phyloP scores from a whole-genome alignment of 176 grass and related monocot genomes.

The Areca catechu region DNA sequence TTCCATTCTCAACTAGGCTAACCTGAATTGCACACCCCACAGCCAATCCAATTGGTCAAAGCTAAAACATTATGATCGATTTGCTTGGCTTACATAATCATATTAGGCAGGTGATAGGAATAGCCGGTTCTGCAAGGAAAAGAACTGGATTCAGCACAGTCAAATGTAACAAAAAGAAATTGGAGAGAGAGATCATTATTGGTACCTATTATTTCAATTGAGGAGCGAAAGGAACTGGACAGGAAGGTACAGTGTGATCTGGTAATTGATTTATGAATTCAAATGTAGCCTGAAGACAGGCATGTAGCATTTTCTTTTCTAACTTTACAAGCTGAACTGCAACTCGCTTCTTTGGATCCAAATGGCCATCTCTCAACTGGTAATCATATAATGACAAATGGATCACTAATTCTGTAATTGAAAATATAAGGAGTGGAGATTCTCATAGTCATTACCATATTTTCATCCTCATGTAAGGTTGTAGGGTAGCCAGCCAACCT shows the following conservation, averaged over 20 bases:
- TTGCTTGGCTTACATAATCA: background rate
- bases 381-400: constrained; percentile 2
- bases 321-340: constrained; percentile 73
- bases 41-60: background rate
- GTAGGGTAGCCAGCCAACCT: constrained; percentile 78
- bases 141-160: background rate
- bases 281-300: constrained; percentile 56
- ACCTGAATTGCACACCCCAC: background rate
- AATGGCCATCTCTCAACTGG: constrained; percentile 61
- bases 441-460: constrained; percentile 48
- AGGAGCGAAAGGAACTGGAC: constrained; percentile 74
- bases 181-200: background rate
- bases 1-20: too few species aligned
- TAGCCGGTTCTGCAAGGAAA: constrained; percentile 2
- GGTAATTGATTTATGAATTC: constrained; percentile 74
- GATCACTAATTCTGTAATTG: constrained; percentile 17
- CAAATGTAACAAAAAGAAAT: background rate
- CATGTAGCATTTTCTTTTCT: constrained; percentile 95
- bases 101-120: background rate
- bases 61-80: background rate
- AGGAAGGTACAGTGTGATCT: constrained; percentile 67
- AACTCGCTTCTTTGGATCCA: constrained; percentile 86
- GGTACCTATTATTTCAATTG: constrained; percentile 68
- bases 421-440: constrained; percentile 6
- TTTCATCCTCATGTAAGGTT: constrained; percentile 74